Conservation (phyloP, 495 filamentous ascomycete species). For the Delitschia confertaspora region DNA sequence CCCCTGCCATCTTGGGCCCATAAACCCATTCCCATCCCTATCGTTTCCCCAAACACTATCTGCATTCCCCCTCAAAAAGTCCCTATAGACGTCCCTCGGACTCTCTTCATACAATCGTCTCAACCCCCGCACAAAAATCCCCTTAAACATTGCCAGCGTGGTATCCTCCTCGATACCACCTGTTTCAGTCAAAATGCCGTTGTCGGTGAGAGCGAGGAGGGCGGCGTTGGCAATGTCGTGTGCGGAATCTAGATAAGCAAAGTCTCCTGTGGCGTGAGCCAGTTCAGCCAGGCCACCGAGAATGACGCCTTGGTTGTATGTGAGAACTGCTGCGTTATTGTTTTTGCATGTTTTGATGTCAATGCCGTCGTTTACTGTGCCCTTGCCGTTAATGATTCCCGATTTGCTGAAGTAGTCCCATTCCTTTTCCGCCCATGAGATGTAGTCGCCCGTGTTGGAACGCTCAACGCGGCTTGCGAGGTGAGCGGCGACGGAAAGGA, state of each 20-base stretch:
- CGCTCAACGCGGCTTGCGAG: constrained; percentile 55
- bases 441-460: constrained; percentile 43
- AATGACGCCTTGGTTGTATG: constrained; percentile 76
- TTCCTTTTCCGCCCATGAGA: constrained; percentile 46
- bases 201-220: constrained; percentile 46
- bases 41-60: constrained; percentile 59
- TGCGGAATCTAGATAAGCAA: constrained; percentile 46
- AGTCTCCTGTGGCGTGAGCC: constrained; percentile 45
- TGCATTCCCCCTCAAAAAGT: constrained; percentile 53
- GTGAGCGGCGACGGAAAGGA: constrained; percentile 26
- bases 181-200: constrained; percentile 57
- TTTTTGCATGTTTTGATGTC: constrained; percentile 54
- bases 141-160: constrained; percentile 67
- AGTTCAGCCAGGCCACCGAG: constrained; percentile 66
- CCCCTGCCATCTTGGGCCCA: constrained; percentile 53
- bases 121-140: constrained; percentile 65
- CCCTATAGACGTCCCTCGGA: constrained; percentile 43
- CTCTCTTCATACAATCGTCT: constrained; percentile 46
- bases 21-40: constrained; percentile 42
- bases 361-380: constrained; percentile 65
- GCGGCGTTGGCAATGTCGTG: constrained; percentile 56
- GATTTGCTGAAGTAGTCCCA: constrained; percentile 62
- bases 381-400: constrained; percentile 57
- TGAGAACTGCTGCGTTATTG: constrained; percentile 48
- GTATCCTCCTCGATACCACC: constrained; percentile 56